Conservation (phyloP, 257 asterid genomes). For the Solanum rostratum region DNA sequence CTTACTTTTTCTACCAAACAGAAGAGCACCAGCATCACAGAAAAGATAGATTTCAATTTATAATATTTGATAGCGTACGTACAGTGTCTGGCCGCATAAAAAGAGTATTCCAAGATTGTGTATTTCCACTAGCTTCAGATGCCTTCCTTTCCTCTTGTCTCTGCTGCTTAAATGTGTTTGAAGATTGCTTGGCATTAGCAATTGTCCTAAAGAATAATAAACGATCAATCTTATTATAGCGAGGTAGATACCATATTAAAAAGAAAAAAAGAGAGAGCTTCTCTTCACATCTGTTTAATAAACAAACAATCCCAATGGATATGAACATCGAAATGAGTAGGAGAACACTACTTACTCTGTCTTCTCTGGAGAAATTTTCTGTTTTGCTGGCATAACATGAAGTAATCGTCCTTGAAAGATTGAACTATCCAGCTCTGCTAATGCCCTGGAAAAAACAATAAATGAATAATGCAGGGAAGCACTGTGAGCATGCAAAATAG, state of each 20-base stretch:
- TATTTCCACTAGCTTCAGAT: constrained; percentile 83
- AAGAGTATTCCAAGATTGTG: constrained; percentile 78
- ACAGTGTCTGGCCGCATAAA: constrained; percentile 93
- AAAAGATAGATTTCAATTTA: background rate
- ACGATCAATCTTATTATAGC: background rate
- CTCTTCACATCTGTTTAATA: background rate
- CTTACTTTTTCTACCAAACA: background rate
- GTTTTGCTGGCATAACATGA: constrained; percentile 88
- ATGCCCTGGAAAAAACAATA: constrained; percentile 42
- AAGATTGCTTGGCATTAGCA: constrained; percentile 22
- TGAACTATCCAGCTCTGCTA: constrained; percentile 67
- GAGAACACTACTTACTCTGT: constrained; percentile 35
- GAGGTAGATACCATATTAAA: background rate
- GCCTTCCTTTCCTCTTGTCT: constrained; percentile 64
- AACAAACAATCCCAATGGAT: background rate
- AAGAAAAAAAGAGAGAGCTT: background rate
- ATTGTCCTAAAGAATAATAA: constrained; percentile 28
- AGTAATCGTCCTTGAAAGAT: constrained; percentile 88
- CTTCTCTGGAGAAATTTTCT: constrained; percentile 26
- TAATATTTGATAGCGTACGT: constrained; percentile 9
- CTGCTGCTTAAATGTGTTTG: constrained; percentile 61
- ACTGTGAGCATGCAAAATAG: background rate
- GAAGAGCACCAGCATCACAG: background rate
- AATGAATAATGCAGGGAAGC: background rate
- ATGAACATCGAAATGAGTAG: background rate